Conservation (phyloP, 257 asterid species). For the Penstemon eatonii region DNA sequence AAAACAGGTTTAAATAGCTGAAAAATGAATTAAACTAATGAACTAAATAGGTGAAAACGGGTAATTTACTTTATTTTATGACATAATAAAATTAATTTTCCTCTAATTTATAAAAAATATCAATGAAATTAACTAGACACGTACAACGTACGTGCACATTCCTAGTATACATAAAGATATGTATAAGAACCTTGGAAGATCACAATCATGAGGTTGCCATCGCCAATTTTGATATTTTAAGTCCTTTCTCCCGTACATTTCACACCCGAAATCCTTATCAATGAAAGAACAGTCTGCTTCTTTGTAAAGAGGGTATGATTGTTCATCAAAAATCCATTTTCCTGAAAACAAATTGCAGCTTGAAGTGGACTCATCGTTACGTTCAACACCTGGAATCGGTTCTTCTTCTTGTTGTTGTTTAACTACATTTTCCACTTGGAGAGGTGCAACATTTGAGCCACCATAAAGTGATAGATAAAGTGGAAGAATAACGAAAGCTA, state of each 20-base stretch:
- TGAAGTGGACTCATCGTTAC: constrained; percentile 2
- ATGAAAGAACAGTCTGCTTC: constrained; percentile 39
- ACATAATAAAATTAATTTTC: no score
- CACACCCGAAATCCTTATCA: constrained; percentile 37
- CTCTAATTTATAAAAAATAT: no score
- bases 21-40: no score
- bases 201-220: constrained; percentile 59
- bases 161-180: no score
- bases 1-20: no score
- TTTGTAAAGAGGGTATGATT: constrained; percentile 40
- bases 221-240: constrained; percentile 43
- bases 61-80: no score
- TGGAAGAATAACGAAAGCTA: constrained; percentile 8
- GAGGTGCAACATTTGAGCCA: background rate
- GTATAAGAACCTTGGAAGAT: constrained; percentile 44
- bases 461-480: constrained; percentile 17
- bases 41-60: no score
- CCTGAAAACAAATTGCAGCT: constrained; percentile 42
- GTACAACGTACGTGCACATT: no score
- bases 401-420: background rate
- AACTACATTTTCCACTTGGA: background rate
- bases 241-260: constrained; percentile 41
- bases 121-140: no score
- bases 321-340: constrained; percentile 39
- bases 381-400: background rate